Evolutionary conservation across 768 basidiomycete species (phyloP).

Genomic region (Boletus rex-veris): DNA sequence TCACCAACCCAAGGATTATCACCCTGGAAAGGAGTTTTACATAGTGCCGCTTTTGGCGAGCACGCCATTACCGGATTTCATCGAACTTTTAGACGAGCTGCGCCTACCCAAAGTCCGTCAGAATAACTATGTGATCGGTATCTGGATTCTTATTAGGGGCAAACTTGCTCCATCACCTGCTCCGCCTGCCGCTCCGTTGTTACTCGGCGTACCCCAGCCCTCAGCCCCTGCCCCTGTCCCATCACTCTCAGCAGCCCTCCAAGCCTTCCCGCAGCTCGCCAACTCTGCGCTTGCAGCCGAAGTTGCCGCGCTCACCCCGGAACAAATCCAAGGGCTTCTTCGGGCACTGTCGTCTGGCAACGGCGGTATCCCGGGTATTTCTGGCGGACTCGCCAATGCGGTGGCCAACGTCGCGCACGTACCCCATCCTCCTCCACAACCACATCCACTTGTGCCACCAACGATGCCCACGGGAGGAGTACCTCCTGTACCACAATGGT

Average conservation of each 20-base stretch:
- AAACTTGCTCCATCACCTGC: conserved; percentile 54
- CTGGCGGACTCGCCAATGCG: conserved; percentile 27
- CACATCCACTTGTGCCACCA: conserved; percentile 15
- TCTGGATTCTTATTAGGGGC: conserved; percentile 84
- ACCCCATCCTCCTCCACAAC: conserved; percentile 12
- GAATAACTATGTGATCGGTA: conserved; percentile 69
- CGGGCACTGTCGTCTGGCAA: conserved; percentile 49
- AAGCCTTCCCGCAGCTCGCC: conserved; percentile 36
- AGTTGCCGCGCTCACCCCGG: conserved; percentile 70
- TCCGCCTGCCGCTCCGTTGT: conserved; percentile 9
- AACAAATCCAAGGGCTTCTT: conserved; percentile 69
- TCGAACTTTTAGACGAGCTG: conserved; percentile 78
- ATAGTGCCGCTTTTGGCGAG: conserved; percentile 70
- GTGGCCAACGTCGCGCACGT: conserved; percentile 21
- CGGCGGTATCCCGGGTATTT: conserved; percentile 30
- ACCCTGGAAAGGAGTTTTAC: conserved; percentile 83
- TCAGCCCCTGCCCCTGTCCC: conserved; percentile 13
- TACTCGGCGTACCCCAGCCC: conserved; percentile 9
- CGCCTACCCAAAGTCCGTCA: conserved; percentile 60
- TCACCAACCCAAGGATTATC: conserved; percentile 61
- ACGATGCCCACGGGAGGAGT: conserved; percentile 5
- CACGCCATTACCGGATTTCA: conserved; percentile 75
- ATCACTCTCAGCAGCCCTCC: conserved; percentile 23
- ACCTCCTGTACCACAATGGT: conserved; percentile 22
- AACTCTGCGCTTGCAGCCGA: conserved; percentile 62